phyloP scores from a whole-genome alignment of 2,329 filamentous ascomycete species.

The Huntiella abstrusa region DNA sequence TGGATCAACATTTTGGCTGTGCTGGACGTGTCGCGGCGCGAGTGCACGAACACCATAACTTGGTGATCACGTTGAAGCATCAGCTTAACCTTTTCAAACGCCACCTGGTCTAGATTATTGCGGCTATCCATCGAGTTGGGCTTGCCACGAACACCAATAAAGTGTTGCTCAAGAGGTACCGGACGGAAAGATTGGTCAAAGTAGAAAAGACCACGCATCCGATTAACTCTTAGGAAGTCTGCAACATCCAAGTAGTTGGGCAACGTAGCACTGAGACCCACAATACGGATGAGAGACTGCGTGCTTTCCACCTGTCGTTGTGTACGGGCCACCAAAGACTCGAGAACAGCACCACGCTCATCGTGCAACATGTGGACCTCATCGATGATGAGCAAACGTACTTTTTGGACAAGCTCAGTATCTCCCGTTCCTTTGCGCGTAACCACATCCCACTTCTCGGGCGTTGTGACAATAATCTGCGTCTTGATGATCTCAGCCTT shows the following conservation, averaged over 20 bases:
- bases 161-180: conserved; percentile 91
- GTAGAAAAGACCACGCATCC: conserved; percentile 82
- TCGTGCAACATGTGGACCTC: conserved; percentile 99
- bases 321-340: conserved; percentile 87
- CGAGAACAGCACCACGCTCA: conserved; percentile 85
- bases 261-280: conserved; percentile 85
- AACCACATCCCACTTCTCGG: conserved; percentile 98
- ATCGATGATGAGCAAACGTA: conserved; percentile 87
- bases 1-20: conserved; percentile 74
- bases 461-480: conserved; percentile 95
- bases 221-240: conserved; percentile 92
- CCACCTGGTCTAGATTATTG: conserved; percentile 72
- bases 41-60: conserved; percentile 98
- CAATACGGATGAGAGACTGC: conserved; percentile 87
- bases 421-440: conserved; percentile 94
- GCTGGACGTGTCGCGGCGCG: conserved; percentile 77
- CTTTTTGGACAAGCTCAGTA: conserved; percentile 93
- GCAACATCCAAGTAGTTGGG: conserved; percentile 95
- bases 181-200: conserved; percentile 93
- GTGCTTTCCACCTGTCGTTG: conserved; percentile 95
- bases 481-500: conserved; percentile 91
- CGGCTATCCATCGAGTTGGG: conserved; percentile 60
- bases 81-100: conserved; percentile 85
- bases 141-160: conserved; percentile 90
- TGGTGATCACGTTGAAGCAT: conserved; percentile 90